phyloP scores from a whole-genome alignment of 1,284 basidiomycete species.

The Cryptococcus amylolentus region DNA sequence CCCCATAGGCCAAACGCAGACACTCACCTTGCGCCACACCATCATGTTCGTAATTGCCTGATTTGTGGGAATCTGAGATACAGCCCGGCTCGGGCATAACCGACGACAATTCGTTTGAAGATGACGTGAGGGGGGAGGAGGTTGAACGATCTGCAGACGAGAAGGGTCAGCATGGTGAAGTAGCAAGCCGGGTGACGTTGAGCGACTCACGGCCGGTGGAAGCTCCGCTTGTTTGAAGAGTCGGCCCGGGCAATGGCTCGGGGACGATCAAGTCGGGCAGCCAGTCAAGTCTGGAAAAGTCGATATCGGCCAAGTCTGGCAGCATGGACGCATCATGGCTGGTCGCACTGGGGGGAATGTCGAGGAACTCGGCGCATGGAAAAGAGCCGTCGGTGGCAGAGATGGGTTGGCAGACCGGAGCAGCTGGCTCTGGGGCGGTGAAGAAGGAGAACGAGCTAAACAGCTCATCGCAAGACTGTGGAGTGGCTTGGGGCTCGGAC shows the following conservation, averaged over 20 bases:
- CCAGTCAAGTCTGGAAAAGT: constrained; percentile 6
- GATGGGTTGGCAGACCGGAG: not conserved
- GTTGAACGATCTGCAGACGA: not conserved
- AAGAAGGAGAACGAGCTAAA: constrained; percentile 7
- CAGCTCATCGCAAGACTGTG: not conserved
- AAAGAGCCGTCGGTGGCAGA: constrained; percentile 1
- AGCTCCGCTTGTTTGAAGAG: not conserved
- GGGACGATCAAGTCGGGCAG: not conserved
- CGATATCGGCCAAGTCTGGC: constrained; percentile 2
- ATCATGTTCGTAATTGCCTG: not conserved
- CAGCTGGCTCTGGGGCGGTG: not conserved
- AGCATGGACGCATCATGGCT: not conserved
- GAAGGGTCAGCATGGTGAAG: not conserved
- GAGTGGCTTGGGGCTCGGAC: not conserved
- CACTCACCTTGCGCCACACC: not conserved
- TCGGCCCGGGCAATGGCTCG: not conserved
- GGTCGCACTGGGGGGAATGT: constrained; percentile 7
- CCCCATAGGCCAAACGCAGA: not conserved
- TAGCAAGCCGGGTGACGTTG: not conserved
- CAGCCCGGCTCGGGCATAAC: too few species aligned
- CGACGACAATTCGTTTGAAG: not conserved
- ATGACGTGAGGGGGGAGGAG: not conserved
- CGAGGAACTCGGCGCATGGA: constrained; percentile 10
- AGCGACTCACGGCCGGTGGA: not conserved
- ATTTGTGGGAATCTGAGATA: too few species aligned